Evolutionary conservation across 2,329 filamentous ascomycete species (phyloP).

Genomic region (Alternaria atra): DNA sequence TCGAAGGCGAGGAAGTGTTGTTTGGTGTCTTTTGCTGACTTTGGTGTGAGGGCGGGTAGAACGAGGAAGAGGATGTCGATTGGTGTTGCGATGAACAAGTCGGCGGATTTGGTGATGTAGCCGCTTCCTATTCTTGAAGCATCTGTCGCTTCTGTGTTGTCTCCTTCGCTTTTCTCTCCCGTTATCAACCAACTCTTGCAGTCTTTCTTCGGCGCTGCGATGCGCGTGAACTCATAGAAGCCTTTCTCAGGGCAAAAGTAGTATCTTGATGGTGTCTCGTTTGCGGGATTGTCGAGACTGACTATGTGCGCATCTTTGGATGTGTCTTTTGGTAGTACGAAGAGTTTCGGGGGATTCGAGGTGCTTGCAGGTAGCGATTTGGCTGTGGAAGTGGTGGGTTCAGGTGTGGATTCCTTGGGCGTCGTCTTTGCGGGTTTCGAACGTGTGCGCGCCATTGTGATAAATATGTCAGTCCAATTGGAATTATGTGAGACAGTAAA

Average conservation of each 20-base stretch:
- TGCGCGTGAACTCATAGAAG: conserved; percentile 68
- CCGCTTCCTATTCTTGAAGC: conserved; percentile 47
- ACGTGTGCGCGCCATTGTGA: conserved; percentile 47
- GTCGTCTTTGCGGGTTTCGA: conserved; percentile 38
- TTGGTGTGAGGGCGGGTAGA: conserved; percentile 72
- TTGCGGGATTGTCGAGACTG: conserved; percentile 64
- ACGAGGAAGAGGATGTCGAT: conserved; percentile 87
- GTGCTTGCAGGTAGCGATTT: conserved; percentile 49
- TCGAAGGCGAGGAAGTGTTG: conserved; percentile 74
- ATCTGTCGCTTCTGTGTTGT: conserved; percentile 1
- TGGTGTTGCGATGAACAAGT: conserved; percentile 83
- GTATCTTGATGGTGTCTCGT: conserved; percentile 60
- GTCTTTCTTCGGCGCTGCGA: conserved; percentile 60
- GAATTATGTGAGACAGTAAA: background rate
- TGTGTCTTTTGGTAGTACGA: conserved; percentile 65
- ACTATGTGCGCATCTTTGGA: conserved; percentile 64
- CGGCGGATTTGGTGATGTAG: conserved; percentile 71
- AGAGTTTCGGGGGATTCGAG: conserved; percentile 60
- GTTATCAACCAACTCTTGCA: conserved; percentile 65
- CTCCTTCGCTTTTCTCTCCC: conserved; percentile 21
- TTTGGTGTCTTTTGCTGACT: conserved; percentile 60
- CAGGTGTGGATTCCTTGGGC: conserved; percentile 32
- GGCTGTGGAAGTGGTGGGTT: conserved; percentile 27
- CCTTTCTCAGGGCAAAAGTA: conserved; percentile 67
- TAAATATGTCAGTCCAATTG: background rate